Base-by-base conservation (phyloP, 495 filamentous ascomycete genomes). In the Penicillium silybi region DNA sequence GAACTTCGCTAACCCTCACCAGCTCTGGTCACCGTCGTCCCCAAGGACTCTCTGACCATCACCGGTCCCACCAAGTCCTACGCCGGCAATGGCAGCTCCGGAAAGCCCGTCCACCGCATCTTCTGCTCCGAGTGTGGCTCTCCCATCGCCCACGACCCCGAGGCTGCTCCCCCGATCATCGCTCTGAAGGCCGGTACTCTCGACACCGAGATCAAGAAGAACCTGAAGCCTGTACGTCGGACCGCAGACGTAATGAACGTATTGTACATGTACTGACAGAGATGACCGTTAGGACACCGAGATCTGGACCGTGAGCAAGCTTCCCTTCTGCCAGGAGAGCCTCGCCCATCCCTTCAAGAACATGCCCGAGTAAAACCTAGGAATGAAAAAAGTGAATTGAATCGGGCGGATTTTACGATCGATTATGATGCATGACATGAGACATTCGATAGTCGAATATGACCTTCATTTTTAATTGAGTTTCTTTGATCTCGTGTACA, bases 91-190 rank as follows among this genome's bases (percentile, higher is more conserved):
- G 83, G 77, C 44, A 66, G 62, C 51, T 84, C 80, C 3, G 83
- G 83, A 59, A 71, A 80, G 38, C 60, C 73, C 45, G 83, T 86
- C 39, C 80, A 81, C 73, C 83, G 84, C 42, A 67, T 83, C 68
- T 87, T 86, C 78, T 87, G 84, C 77, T 70, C 68, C 46, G 81
- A 85, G 58, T 87, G 84, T 68, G 84, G 84, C 46, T 85, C 81
- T 4, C 83, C 83, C 47, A 85, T 87, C 60, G 83, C 83, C 37
- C 84, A 87, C 62, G 83, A 85, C 62, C 84, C 83, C 13, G 82
- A 86, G 42, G 81, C 77, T 13, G 84, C 83, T 16, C 83, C 83
- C 29, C 72, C 77, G 48, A 86, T 87, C 67, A 85, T 86, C 58
- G 84, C 83, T 41, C 64, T 87, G 56, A 87, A 87, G 78, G 84